Evolutionary conservation across 2,329 filamentous ascomycete genomes (phyloP).

Genomic region (Didymella exigua): DNA sequence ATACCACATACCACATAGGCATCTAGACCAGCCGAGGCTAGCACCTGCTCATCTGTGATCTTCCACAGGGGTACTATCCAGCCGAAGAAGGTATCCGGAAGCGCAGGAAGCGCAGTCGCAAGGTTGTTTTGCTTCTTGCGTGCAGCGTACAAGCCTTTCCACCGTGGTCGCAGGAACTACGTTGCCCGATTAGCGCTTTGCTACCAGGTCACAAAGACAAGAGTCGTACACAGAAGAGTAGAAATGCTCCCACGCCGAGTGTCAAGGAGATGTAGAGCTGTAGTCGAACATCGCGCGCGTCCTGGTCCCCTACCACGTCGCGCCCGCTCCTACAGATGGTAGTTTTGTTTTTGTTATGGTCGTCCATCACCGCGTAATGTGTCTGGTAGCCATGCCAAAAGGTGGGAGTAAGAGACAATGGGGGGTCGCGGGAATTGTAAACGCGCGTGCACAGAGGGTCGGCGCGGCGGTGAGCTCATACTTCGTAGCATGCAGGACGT

Average conservation of each 20-base stretch:
- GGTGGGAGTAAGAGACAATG: neutral
- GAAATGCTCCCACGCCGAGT: slow-evolving; percentile 72
- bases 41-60: slow-evolving; percentile 86
- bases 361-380: slow-evolving; percentile 27
- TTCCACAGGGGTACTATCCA: slow-evolving; percentile 88
- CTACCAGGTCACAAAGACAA: neutral
- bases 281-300: slow-evolving; percentile 55
- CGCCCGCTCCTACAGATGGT: slow-evolving; percentile 17
- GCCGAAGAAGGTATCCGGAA: slow-evolving; percentile 85
- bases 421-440: slow-evolving; percentile 1
- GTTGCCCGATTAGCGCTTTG: slow-evolving; percentile 29
- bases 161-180: slow-evolving; percentile 84
- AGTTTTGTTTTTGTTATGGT: slow-evolving; percentile 18
- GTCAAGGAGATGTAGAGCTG: slow-evolving; percentile 75
- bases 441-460: slow-evolving; percentile 7
- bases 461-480: slow-evolving; percentile 18
- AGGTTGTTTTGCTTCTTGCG: slow-evolving; percentile 75
- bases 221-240: slow-evolving; percentile 73
- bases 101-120: slow-evolving; percentile 71
- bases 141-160: slow-evolving; percentile 88
- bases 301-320: slow-evolving; percentile 38
- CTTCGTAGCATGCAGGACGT: slow-evolving; percentile 9
- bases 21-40: slow-evolving; percentile 89
- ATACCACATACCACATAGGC: slow-evolving; percentile 76
- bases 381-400: slow-evolving; percentile 11